Base-by-base conservation (phyloP, 768 basidiomycete species). In the Tylopilus balloui region DNA sequence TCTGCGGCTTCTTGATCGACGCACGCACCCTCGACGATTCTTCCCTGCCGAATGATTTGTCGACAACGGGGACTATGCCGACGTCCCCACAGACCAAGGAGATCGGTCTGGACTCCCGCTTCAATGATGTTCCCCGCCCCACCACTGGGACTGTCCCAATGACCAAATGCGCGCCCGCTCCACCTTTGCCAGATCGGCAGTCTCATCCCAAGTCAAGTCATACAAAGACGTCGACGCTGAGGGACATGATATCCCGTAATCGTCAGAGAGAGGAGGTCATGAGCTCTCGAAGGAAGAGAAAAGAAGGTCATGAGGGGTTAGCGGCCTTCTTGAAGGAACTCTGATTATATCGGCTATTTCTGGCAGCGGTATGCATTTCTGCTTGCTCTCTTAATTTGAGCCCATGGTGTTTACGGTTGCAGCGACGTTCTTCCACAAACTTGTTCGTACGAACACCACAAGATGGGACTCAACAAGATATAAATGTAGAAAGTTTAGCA, bases 191-290 rank as follows among this genome's bases (percentile, higher is more conserved):
- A n/a, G n/a, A n/a, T n/a, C n/a, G n/a, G n/a, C 76, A 71, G 45
- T 47, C 69, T 8, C 72, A 74, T 10, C 61, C 70, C 11, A 85
- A 84, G 66, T 20, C 47, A 6, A 40, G 31, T 32, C 44, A 45
- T 28, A 11, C 45, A 3, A 64, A 55, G 63, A 78, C 76, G 56
- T 65, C 75, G 1, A 75, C 75, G 10, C 60, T 90, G 35, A 84
- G 81, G 61, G 75, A 80, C 36, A 75, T 90, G 71, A 71, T 89
- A 28, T 75, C 75, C 23, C 77, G 78, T 34, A 85, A 83, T 53
- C 78, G 75, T 56, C 71, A 78, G 59, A 69, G 70, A 42, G 71
- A 69, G 55, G 65, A 68, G 62, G 57, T 54, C 48, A 51, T 23
- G 41, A 54, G 59, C 64, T 46, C 52, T 3, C 56, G 34, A 8